These are phyloP conservation scores for Podaxis sp. DNA, from an alignment of 768 basidiomycete species.

Conservation along the genomic window DNA sequence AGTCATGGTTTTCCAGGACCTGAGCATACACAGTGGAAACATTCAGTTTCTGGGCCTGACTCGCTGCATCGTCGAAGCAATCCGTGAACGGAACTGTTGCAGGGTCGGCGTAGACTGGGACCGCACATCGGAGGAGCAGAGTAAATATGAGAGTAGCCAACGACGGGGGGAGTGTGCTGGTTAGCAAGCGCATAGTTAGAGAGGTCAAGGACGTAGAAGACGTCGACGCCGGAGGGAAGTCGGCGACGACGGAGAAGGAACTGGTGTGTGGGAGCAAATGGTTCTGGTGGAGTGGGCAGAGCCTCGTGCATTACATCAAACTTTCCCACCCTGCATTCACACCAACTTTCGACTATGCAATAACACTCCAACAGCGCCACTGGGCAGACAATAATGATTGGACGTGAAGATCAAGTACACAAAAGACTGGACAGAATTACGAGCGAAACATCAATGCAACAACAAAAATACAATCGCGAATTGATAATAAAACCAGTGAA, in stretches of 20 bases:
- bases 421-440: not conserved
- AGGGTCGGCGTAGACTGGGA: slow-evolving; percentile 46
- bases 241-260: not conserved
- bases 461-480: slow-evolving; percentile 11
- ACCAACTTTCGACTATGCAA: not conserved
- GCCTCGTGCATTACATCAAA: slow-evolving; percentile 11
- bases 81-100: slow-evolving; percentile 63
- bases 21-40: slow-evolving; percentile 75
- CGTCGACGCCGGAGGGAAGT: not conserved
- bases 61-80: slow-evolving; percentile 55
- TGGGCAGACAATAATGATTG: not conserved
- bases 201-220: not conserved
- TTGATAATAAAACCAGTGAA: not conserved
- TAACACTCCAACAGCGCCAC: not conserved
- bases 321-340: slow-evolving; percentile 4
- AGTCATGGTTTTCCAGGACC: slow-evolving; percentile 43
- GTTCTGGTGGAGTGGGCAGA: not conserved
- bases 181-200: not conserved
- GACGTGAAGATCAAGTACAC: not conserved
- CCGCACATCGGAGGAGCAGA: slow-evolving; percentile 25
- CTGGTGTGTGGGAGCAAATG: not conserved
- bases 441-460: not conserved
- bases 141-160: slow-evolving; percentile 22
- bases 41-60: slow-evolving; percentile 55
- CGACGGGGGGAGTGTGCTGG: not conserved